Evolutionary conservation across 345 rosid species (phyloP).

Genomic region (Stellera chamaejasme): DNA sequence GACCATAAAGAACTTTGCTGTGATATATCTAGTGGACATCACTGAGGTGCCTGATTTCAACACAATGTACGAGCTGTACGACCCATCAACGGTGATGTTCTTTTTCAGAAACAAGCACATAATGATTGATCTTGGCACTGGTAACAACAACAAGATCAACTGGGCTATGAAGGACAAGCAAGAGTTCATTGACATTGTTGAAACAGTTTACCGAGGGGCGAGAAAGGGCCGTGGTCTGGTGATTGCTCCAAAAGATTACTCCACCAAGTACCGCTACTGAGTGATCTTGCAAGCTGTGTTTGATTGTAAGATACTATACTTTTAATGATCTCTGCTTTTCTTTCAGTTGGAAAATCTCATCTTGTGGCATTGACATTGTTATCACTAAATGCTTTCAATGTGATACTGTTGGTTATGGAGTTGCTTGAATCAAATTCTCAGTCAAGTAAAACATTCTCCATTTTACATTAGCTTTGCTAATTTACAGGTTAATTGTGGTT

Average conservation of each 20-base stretch:
- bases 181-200: constrained; percentile 81
- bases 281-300: constrained; percentile 4
- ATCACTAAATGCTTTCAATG: too few species aligned
- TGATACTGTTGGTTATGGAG: too few species aligned
- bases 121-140: constrained; percentile 95
- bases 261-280: constrained; percentile 82
- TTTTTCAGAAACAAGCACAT: constrained; percentile 95
- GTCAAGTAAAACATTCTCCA: too few species aligned
- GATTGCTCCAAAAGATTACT: constrained; percentile 90
- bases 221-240: constrained; percentile 90
- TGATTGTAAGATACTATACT: neutral
- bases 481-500: too few species aligned
- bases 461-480: too few species aligned
- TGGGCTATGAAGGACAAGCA: constrained; percentile 98
- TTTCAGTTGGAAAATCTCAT: too few species aligned
- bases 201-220: constrained; percentile 83
- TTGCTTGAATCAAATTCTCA: too few species aligned
- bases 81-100: constrained; percentile 90
- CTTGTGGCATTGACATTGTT: too few species aligned
- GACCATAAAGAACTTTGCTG: constrained; percentile 89
- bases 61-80: constrained; percentile 91
- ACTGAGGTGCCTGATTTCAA: constrained; percentile 85
- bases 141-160: constrained; percentile 93
- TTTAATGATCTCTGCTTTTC: too few species aligned
- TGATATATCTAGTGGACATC: constrained; percentile 84